phyloP scores from a whole-genome alignment of 495 filamentous ascomycete species.

The Diplogelasinospora grovesii region DNA sequence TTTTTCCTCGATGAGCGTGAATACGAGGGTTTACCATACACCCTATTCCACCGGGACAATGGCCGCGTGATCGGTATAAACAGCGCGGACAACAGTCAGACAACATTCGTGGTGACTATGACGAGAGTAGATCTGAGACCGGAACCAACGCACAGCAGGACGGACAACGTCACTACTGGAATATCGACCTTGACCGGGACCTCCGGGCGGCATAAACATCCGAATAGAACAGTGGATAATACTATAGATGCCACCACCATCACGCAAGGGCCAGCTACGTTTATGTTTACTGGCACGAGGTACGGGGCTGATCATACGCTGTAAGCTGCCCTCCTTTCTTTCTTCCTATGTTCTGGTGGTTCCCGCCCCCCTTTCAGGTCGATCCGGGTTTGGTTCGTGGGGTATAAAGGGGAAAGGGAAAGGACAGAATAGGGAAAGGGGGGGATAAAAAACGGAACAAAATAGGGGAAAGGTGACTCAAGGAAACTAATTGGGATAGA shows the following conservation, averaged over 20 bases:
- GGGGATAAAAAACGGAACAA: too few relatives aligned
- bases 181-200: not conserved
- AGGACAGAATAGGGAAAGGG: too few relatives aligned
- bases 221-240: not conserved
- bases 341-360: not conserved
- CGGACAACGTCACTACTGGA: slow-evolving; percentile 5
- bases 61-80: slow-evolving; percentile 17
- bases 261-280: slow-evolving; percentile 22
- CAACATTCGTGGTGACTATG: slow-evolving; percentile 20
- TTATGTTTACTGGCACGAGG: slow-evolving; percentile 18
- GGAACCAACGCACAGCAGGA: slow-evolving; percentile 1
- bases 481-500: too few relatives aligned
- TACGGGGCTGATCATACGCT: slow-evolving; percentile 9
- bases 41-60: slow-evolving; percentile 14
- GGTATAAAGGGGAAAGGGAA: too few relatives aligned
- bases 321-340: not conserved
- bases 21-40: slow-evolving; percentile 21
- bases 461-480: too few relatives aligned
- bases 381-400: too few relatives aligned
- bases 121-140: slow-evolving; percentile 12
- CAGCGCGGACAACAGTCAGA: slow-evolving; percentile 14
- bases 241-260: slow-evolving; percentile 20
- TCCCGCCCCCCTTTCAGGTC: not conserved
- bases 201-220: not conserved
- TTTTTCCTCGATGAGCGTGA: slow-evolving; percentile 24